These are phyloP conservation scores for Neonectria coccinea DNA, from an alignment of 2,329 filamentous ascomycete species.

Conservation along the genomic window DNA sequence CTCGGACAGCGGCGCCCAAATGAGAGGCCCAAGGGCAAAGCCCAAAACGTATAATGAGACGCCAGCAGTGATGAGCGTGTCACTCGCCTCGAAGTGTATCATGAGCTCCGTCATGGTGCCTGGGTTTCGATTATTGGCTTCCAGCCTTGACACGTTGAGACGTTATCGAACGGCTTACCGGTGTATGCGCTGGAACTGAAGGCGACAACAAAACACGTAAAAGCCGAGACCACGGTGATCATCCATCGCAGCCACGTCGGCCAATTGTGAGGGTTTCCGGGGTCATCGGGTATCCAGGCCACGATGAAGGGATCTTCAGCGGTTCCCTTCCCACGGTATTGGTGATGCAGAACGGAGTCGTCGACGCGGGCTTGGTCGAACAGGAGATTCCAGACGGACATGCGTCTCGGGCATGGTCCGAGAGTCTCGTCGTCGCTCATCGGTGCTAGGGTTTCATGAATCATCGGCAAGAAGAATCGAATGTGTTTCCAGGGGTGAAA, in stretches of 20 bases:
- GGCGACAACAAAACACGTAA: conserved; percentile 75
- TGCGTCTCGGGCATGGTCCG: background rate
- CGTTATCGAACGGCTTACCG: conserved; percentile 55
- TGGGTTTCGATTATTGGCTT: background rate
- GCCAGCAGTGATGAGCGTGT: conserved; percentile 69
- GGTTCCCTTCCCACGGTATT: conserved; percentile 72
- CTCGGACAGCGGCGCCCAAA: conserved; percentile 76
- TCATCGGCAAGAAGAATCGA: background rate
- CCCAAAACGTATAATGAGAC: conserved; percentile 74
- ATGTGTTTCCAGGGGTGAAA: background rate
- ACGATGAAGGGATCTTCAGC: conserved; percentile 75
- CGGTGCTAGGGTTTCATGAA: background rate
- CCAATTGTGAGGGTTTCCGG: conserved; percentile 74
- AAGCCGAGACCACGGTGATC: conserved; percentile 71
- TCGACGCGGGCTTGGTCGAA: conserved; percentile 70
- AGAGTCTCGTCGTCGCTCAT: conserved; percentile 26
- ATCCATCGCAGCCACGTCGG: conserved; percentile 70
- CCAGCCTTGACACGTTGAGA: background rate
- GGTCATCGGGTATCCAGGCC: conserved; percentile 74
- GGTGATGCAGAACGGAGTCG: conserved; percentile 64
- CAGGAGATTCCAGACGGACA: conserved; percentile 55
- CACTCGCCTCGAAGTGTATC: conserved; percentile 62
- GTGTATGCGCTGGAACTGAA: conserved; percentile 78
- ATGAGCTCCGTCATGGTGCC: conserved; percentile 62
- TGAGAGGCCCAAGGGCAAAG: conserved; percentile 70